Conservation (phyloP, 768 basidiomycete species). For the Jaapia argillacea region DNA sequence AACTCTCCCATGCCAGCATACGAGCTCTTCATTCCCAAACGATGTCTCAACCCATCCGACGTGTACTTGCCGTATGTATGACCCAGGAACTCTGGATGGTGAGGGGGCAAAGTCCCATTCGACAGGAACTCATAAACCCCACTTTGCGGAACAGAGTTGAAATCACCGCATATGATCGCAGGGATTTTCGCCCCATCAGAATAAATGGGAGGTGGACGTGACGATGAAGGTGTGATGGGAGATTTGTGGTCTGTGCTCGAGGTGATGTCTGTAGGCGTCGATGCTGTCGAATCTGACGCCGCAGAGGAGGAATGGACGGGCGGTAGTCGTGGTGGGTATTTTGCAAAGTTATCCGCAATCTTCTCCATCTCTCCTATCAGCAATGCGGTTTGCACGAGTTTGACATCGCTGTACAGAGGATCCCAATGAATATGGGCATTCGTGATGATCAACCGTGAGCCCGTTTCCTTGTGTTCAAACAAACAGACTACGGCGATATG, state of each 20-base stretch:
- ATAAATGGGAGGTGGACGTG: slow-evolving; percentile 57
- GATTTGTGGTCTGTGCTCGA: neutral
- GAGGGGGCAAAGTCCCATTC: slow-evolving; percentile 52
- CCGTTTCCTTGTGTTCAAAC: slow-evolving; percentile 80
- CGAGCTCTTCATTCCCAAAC: slow-evolving; percentile 74
- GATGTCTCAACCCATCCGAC: slow-evolving; percentile 76
- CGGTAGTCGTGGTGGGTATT: slow-evolving; percentile 60
- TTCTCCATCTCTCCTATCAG: slow-evolving; percentile 91
- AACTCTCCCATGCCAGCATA: slow-evolving; percentile 57
- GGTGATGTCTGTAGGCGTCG: slow-evolving; percentile 2
- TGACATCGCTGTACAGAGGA: slow-evolving; percentile 87
- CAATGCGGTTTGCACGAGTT: slow-evolving; percentile 91
- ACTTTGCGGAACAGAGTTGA: slow-evolving; percentile 80
- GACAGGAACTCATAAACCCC: slow-evolving; percentile 90
- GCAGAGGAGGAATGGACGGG: slow-evolving; percentile 20
- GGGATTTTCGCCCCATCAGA: slow-evolving; percentile 86
- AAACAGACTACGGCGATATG: slow-evolving; percentile 83
- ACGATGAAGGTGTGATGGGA: slow-evolving; percentile 13
- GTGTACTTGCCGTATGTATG: slow-evolving; percentile 92
- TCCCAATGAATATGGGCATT: slow-evolving; percentile 95
- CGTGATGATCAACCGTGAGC: slow-evolving; percentile 79
- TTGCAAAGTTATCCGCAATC: slow-evolving; percentile 75
- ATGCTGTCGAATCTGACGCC: no score
- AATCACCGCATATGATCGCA: slow-evolving; percentile 87
- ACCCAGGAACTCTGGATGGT: slow-evolving; percentile 88